phyloP scores from a whole-genome alignment of 768 basidiomycete genomes.

The Pulveroboletus ravenelii region DNA sequence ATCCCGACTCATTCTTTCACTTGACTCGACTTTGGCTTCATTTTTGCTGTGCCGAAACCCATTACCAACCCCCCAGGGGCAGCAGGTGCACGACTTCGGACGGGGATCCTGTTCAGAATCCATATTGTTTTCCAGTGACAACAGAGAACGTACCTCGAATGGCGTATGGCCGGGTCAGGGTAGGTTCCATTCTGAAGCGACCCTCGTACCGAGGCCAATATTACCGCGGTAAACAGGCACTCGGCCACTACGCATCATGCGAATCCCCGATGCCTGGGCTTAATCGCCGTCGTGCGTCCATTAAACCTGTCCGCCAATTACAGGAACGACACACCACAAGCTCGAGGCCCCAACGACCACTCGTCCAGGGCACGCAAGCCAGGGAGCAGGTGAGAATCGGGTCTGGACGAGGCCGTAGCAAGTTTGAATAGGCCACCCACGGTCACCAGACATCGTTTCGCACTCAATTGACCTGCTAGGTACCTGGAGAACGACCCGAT shows the following conservation, averaged over 20 bases:
- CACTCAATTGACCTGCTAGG: background rate
- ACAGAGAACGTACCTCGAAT: constrained; percentile 18
- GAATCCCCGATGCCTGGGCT: constrained; percentile 22
- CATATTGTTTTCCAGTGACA: constrained; percentile 19
- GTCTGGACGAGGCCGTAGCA: background rate
- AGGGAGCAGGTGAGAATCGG: constrained; percentile 10
- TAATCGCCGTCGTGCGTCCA: constrained; percentile 20
- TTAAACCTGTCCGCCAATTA: constrained; percentile 3
- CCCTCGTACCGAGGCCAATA: constrained; percentile 8
- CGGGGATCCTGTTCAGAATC: constrained; percentile 26
- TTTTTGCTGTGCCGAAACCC: constrained; percentile 9
- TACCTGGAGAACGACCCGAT: constrained; percentile 17
- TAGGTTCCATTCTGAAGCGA: too few relatives aligned
- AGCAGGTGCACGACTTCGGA: background rate
- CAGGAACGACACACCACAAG: constrained; percentile 7
- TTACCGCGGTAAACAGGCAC: constrained; percentile 14
- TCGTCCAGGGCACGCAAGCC: background rate
- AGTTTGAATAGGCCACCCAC: background rate
- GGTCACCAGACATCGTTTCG: background rate
- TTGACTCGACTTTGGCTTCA: constrained; percentile 4
- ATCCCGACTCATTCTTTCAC: constrained; percentile 11
- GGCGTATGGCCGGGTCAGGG: constrained; percentile 4
- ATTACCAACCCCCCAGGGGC: background rate
- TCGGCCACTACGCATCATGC: constrained; percentile 9
- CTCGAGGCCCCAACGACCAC: constrained; percentile 9